Evolutionary conservation across 768 basidiomycete genomes (phyloP), one percentile per base, ranked within the genome.

Genomic region (Epithele typhae): DNA sequence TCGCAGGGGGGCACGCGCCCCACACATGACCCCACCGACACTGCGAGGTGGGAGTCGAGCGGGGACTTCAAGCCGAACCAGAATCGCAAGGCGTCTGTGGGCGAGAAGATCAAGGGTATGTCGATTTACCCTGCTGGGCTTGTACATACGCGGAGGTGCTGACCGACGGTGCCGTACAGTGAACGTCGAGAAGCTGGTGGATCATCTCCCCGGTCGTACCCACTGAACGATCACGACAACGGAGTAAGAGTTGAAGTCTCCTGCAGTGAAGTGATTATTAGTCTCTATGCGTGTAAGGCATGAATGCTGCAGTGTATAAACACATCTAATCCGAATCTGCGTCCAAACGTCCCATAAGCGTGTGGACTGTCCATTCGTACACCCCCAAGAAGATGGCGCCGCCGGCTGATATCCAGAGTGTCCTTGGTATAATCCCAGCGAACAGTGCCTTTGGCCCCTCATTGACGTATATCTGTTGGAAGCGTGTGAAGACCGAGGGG

Each of bases 321-420:
- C 30, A 32, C 30, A 15, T 15, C 15, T 32, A 9, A 32, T 32
- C 30, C 15, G 30, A 9, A 32, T 32, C 30, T 9, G 30, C 30
- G 30, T 32, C n/a, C n/a, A n/a, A n/a, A n/a, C n/a, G n/a, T 24
- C 50, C 54, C 52, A 59, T 73, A 10, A 87, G 62, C 2, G 73
- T 69, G 57, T 77, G 71, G 3, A 84, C 70, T 1, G 74, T 80
- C 78, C 81, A 85, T 64, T 99, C 95, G 58, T 97, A 99, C 39
- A 92, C 84, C n/a, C 96, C 96, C 21, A 99, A 74, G 65, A 99
- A 99, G 0, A 98, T 92, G 0, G 94, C 93, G 2, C 96, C 96
- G 3, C 96, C 96, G 2, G 90, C 83, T 2, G 92, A 92, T 59
- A 99, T 98, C 87, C 95, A 98, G 42, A 96, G 62, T 32, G 94